A percentile compares a stretch with the other conserved stretches of the same genome.
phyloP scores from a whole-genome alignment of 495 filamentous ascomycete genomes.

The Penicillium bialowiezense region DNA sequence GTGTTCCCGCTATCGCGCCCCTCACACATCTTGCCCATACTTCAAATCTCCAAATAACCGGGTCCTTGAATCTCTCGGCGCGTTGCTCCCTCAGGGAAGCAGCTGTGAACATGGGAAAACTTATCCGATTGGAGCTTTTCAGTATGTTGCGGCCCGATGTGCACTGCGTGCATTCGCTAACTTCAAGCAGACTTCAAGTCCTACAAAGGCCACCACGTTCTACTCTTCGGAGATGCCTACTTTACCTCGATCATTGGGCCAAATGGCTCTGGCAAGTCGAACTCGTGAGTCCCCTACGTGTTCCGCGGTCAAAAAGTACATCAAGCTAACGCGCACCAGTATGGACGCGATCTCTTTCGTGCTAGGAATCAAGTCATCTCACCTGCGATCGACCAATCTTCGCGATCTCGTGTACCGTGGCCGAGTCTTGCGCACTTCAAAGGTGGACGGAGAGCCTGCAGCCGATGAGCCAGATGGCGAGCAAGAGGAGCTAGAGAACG shows the following conservation, averaged over 20 bases:
- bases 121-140: slow-evolving; percentile 90
- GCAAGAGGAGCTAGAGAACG: slow-evolving; percentile 40
- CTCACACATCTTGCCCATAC: slow-evolving; percentile 17
- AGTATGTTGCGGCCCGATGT: slow-evolving; percentile 53
- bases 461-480: slow-evolving; percentile 51
- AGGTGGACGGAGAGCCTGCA: slow-evolving; percentile 76
- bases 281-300: slow-evolving; percentile 65
- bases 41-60: slow-evolving; percentile 9
- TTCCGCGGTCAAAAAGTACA: neutral
- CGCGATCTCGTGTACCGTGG: slow-evolving; percentile 95
- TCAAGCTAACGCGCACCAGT: slow-evolving; percentile 43
- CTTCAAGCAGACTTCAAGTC: slow-evolving; percentile 86
- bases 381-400: slow-evolving; percentile 91
- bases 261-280: slow-evolving; percentile 99
- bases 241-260: slow-evolving; percentile 99
- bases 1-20: slow-evolving; percentile 27
- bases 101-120: slow-evolving; percentile 69
- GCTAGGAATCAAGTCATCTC: slow-evolving; percentile 95
- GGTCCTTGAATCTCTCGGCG: slow-evolving; percentile 14
- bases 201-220: slow-evolving; percentile 91
- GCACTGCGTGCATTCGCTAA: slow-evolving; percentile 23
- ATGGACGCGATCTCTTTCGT: slow-evolving; percentile 99
- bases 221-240: slow-evolving; percentile 96
- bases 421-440: slow-evolving; percentile 85
- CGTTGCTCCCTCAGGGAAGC: slow-evolving; percentile 31